A percentile compares a stretch with the other conserved stretches of the same genome.
phyloP scores from a whole-genome alignment of 495 filamentous ascomycete genomes.

The Cercophora scortea region DNA sequence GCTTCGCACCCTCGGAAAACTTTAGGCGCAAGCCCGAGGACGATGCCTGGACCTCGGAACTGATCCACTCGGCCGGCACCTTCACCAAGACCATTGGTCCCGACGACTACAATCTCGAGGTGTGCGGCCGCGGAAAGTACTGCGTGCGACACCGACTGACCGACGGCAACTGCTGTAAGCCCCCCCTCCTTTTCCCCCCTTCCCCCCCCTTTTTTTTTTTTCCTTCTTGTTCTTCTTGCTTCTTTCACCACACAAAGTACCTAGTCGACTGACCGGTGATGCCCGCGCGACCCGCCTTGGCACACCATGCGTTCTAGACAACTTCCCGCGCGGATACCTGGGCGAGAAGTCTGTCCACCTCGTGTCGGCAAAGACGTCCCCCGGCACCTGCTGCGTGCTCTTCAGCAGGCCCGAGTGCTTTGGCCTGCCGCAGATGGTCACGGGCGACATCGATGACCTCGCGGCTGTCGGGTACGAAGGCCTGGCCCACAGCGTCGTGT shows the following conservation, averaged over 20 bases:
- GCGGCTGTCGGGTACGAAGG: slow-evolving; percentile 3
- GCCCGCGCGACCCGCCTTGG: neutral
- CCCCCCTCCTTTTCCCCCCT: neutral
- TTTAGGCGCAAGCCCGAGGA: neutral
- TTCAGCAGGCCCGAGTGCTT: slow-evolving; percentile 12
- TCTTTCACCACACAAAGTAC: too few relatives aligned
- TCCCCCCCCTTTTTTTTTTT: neutral
- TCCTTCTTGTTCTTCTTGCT: too few relatives aligned
- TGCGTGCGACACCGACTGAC: slow-evolving; percentile 9
- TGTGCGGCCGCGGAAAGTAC: slow-evolving; percentile 8
- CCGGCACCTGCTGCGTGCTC: slow-evolving; percentile 11
- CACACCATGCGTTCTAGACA: neutral
- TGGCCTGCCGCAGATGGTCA: slow-evolving; percentile 12
- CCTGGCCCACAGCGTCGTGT: slow-evolving; percentile 9
- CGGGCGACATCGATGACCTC: slow-evolving; percentile 4
- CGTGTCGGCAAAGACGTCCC: slow-evolving; percentile 3
- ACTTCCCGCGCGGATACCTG: slow-evolving; percentile 9
- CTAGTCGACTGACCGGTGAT: too few relatives aligned
- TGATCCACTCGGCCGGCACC: neutral
- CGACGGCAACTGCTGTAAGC: slow-evolving; percentile 6
- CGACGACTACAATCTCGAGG: slow-evolving; percentile 4
- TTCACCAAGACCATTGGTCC: slow-evolving; percentile 7
- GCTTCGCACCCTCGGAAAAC: neutral
- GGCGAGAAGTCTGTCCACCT: slow-evolving; percentile 6
- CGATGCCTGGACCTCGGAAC: neutral